Conservation (phyloP, 371 early-diverging fungal genomes). For the Mucor indicus region DNA sequence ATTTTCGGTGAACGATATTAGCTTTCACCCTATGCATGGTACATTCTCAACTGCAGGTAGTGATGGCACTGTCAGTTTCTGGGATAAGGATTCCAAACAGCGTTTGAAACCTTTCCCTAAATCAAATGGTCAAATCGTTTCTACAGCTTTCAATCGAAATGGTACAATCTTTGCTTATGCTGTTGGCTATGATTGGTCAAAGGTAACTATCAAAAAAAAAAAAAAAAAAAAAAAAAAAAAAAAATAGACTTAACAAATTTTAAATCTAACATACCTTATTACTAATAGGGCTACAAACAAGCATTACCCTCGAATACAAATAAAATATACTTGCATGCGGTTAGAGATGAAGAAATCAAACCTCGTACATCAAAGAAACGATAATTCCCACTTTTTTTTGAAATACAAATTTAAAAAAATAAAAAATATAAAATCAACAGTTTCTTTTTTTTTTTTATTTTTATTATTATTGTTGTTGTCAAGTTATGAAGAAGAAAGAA, state of each 20-base stretch:
- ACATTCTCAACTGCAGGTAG: slow-evolving; percentile 91
- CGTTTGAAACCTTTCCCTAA: slow-evolving; percentile 71
- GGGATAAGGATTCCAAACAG: slow-evolving; percentile 93
- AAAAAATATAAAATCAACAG: too few species aligned
- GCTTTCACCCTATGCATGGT: slow-evolving; percentile 84
- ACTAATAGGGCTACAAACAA: slow-evolving; percentile 58
- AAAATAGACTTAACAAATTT: too few species aligned
- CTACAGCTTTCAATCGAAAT: slow-evolving; percentile 81
- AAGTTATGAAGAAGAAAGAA: too few species aligned
- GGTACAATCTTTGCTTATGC: slow-evolving; percentile 94
- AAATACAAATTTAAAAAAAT: too few species aligned
- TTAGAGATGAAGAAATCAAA: slow-evolving; percentile 77
- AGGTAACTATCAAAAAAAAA: slow-evolving; percentile 18
- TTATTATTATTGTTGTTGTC: too few species aligned
- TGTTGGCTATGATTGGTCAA: slow-evolving; percentile 95
- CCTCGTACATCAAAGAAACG: slow-evolving; percentile 60
- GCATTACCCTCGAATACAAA: slow-evolving; percentile 44
- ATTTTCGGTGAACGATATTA: slow-evolving; percentile 79
- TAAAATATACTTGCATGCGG: slow-evolving; percentile 71
- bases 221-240: background rate
- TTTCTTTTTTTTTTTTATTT: too few species aligned
- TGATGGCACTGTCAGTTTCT: slow-evolving; percentile 90
- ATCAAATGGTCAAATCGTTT: slow-evolving; percentile 67
- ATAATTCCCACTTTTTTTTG: too few species aligned
- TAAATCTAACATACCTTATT: background rate